A percentile compares a stretch with the other conserved stretches of the same genome.
These are phyloP conservation scores for Cryptosporidium ubiquitum DNA, from an alignment of 169 alveolate species.

Conservation along the genomic window DNA sequence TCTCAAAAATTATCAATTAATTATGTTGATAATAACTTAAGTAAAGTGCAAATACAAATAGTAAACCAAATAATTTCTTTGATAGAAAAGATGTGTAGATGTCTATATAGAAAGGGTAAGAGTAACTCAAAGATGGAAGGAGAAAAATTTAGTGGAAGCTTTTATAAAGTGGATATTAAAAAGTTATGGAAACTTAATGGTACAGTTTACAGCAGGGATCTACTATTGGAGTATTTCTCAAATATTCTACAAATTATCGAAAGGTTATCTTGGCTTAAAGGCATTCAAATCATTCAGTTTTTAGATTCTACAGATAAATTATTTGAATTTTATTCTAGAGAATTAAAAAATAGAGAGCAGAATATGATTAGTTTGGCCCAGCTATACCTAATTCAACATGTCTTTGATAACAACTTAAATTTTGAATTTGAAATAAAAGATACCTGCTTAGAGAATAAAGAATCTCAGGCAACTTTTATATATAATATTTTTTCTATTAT, in stretches of 20 bases:
- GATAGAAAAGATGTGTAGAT: neutral
- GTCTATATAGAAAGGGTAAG: neutral
- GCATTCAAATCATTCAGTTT: neutral
- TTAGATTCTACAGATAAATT: constrained; percentile 26
- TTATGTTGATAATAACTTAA: no score
- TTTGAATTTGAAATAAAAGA: neutral
- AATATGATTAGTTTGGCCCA: constrained; percentile 10
- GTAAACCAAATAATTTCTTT: neutral
- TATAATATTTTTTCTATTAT: constrained; percentile 28
- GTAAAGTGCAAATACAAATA: neutral
- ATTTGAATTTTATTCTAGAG: constrained; percentile 48
- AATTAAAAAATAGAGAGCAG: constrained; percentile 6
- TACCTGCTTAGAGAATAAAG: neutral
- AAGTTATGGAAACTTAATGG: constrained; percentile 41
- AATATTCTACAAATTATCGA: neutral
- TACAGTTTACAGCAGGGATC: constrained; percentile 26
- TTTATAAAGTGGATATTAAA: neutral
- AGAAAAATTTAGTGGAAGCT: neutral
- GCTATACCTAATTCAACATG: neutral
- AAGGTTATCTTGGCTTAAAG: neutral
- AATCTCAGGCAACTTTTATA: neutral
- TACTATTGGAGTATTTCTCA: constrained; percentile 30
- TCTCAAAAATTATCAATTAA: neutral
- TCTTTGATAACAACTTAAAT: neutral
- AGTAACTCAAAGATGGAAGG: neutral